Conservation (phyloP, 768 basidiomycete species). For the Megacollybia marginata region DNA sequence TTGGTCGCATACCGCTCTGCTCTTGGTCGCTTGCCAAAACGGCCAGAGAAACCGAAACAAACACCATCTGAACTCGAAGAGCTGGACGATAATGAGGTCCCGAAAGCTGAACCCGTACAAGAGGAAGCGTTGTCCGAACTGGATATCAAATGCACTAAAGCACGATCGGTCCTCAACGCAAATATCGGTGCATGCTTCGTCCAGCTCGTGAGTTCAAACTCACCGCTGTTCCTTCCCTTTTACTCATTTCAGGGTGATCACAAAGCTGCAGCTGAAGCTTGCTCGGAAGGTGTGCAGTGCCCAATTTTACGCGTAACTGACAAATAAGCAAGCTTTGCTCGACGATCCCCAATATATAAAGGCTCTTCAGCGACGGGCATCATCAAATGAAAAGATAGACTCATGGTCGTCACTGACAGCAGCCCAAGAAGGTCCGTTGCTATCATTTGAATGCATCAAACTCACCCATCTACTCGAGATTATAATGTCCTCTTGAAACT, state of each 20-base stretch:
- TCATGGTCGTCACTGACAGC: slow-evolving; percentile 79
- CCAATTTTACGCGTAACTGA: not conserved
- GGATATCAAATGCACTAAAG: slow-evolving; percentile 44
- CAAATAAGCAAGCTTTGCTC: slow-evolving; percentile 50
- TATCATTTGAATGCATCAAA: not conserved
- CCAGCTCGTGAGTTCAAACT: slow-evolving; percentile 50
- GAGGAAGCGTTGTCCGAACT: slow-evolving; percentile 21
- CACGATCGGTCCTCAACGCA: slow-evolving; percentile 70
- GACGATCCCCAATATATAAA: slow-evolving; percentile 86
- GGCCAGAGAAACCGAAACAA: slow-evolving; percentile 14
- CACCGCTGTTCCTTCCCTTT: slow-evolving; percentile 1
- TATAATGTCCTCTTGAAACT: slow-evolving; percentile 66
- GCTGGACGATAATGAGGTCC: not conserved
- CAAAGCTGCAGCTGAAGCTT: slow-evolving; percentile 73
- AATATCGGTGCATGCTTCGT: slow-evolving; percentile 85
- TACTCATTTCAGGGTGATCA: slow-evolving; percentile 52
- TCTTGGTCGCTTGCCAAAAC: slow-evolving; percentile 57
- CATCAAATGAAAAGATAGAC: slow-evolving; percentile 71
- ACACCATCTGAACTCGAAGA: slow-evolving; percentile 14
- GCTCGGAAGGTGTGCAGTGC: slow-evolving; percentile 54
- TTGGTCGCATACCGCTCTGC: slow-evolving; percentile 63
- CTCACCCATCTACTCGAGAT: slow-evolving; percentile 40
- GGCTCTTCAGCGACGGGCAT: slow-evolving; percentile 82
- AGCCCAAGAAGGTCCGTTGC: slow-evolving; percentile 70
- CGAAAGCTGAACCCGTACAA: slow-evolving; percentile 13